Base-by-base conservation (phyloP, 2,329 filamentous ascomycete species). In the Chaetomiaceae sp. region DNA sequence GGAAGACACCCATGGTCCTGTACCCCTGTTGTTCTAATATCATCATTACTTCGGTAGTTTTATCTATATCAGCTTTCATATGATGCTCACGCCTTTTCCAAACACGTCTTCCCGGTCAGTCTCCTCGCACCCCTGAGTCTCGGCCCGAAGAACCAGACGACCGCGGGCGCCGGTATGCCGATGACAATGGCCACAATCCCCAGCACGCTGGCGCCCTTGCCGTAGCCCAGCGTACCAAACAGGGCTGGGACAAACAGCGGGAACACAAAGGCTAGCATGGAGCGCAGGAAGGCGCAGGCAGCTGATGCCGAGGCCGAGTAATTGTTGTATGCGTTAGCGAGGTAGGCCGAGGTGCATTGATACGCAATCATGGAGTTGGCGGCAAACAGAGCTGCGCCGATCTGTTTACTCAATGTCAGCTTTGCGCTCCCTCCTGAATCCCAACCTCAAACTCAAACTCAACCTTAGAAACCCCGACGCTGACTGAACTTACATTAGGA, bases 401-500 rank as follows among this genome's bases (percentile, higher is more conserved):
- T 30, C 48, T 54, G 14, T 37, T 5, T 6, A 12, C 6, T 16
- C 10, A 14, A 14, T 40, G 35, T 42, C 30, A 37, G 42, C 8
- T 21, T 5, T 12, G 19, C 16, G 14, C 25, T 17, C 17, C 21
- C 9, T 3, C 17, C 5, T 13, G 2, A 10, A 16, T 17, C n/a
- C 19, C n/a, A n/a, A n/a, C n/a, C n/a, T n/a, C n/a, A n/a, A n/a
- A n/a, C n/a, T 10, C 6, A 27, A 27, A 10, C 23, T 9, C n/a
- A n/a, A 27, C 6, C 25, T 27, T 10, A 27, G 25, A 27, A 7
- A 27, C 10, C 6, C 10, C 25, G 25, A 27, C 25, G 6, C 25
- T 7, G 25, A 68, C 55, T 12, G 66, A 63, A 49, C 53, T 46
- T 25, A 59, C 54, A 27, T 58, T 57, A 1, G 78, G 77, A 8